Base-by-base conservation (phyloP, 2,329 filamentous ascomycete genomes). In the Pseudopithomyces maydicus region DNA sequence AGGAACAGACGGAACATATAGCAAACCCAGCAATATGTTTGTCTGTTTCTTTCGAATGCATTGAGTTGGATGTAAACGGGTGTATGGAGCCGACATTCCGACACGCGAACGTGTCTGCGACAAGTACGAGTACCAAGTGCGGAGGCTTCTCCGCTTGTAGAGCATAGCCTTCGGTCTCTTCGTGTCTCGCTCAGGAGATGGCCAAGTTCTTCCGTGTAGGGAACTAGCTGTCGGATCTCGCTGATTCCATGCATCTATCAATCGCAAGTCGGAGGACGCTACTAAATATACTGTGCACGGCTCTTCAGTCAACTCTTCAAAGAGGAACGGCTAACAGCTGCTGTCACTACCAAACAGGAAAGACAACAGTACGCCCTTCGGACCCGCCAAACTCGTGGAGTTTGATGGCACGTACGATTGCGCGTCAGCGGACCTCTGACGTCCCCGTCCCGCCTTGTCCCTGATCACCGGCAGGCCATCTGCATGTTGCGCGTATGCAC, bases 61-160 rank as follows among this genome's bases (percentile, higher is more conserved):
- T 55, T 61, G 54, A 44, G 62, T 67, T 65, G 63, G 57, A 67
- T 45, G 43, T 57, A 39, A 41, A 35, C n/a, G 39, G 20, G 23
- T 19, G 10, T 23, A 12, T 32, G n/a, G 20, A 44, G 20, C 38
- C 15, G 29, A 22, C 19, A 29, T 32, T n/a, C 10, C 35, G 35
- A 36, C 35, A 50, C 46, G n/a, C 47, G 35, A 35, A 48, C 45
- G 19, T 19, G 19, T 14, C 8, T 29, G 47, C 35, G 47, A 50
- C 47, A 50, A 20, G 26, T 29, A 29, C n/a, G 14, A 41, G 26
- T 29, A 29, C n/a, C 3, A 41, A 20, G 10, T 29, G 35, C 47
- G 47, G 33, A 50, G 47, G 22, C 11, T 2, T 6, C n/a, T 41
- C 47, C 47, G 47, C 47, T 22, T 17, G 33, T 19, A 29, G 4